phyloP scores from a whole-genome alignment of 345 rosid species.

The Cardamine occulta region DNA sequence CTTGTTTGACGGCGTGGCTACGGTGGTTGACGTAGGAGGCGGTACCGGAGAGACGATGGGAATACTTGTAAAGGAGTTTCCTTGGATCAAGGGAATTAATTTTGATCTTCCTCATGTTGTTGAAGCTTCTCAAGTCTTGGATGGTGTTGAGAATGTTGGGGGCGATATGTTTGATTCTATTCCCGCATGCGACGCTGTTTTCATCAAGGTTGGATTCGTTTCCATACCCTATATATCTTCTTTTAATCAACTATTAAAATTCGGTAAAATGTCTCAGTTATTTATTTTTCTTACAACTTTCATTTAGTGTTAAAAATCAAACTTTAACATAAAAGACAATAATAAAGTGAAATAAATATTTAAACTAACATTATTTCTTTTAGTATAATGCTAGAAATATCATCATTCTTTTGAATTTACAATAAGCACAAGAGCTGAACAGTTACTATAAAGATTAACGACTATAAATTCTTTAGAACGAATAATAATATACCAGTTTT shows the following conservation, averaged over 20 bases:
- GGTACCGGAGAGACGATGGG: constrained; percentile 62
- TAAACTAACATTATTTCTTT: too few relatives aligned
- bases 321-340: too few relatives aligned
- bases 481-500: too few relatives aligned
- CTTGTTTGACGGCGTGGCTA: constrained; percentile 57
- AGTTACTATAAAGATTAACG: too few relatives aligned
- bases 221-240: neutral
- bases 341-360: too few relatives aligned
- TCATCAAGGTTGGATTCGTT: constrained; percentile 54
- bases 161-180: constrained; percentile 71
- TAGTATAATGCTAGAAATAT: too few relatives aligned
- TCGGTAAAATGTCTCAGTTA: too few relatives aligned
- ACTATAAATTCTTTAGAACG: too few relatives aligned
- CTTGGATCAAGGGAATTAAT: constrained; percentile 66
- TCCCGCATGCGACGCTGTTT: constrained; percentile 65
- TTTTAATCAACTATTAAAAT: neutral
- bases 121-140: constrained; percentile 41
- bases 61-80: constrained; percentile 57
- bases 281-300: neutral
- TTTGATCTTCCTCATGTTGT: constrained; percentile 83
- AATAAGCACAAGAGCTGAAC: too few relatives aligned
- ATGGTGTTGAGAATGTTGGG: constrained; percentile 56
- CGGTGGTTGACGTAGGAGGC: constrained; percentile 78
- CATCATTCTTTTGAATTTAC: too few relatives aligned
- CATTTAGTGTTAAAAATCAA: neutral